These are phyloP conservation scores for Macrolepiota dolichaula DNA, from an alignment of 768 basidiomycete species.

Conservation along the genomic window DNA sequence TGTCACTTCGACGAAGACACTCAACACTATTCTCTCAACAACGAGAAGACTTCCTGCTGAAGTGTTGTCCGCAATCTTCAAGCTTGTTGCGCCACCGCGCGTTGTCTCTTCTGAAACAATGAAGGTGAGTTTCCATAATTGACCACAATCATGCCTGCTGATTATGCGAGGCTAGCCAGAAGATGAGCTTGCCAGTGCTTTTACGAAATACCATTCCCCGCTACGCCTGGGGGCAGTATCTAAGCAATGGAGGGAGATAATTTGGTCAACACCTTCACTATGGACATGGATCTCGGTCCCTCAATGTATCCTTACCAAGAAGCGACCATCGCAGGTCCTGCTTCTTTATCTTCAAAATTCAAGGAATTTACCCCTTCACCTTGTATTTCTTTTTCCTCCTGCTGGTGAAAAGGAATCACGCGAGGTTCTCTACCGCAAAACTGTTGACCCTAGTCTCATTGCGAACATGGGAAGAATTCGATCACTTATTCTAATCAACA, in stretches of 20 bases:
- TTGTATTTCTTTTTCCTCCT: background rate
- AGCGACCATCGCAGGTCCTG: background rate
- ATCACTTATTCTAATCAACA: background rate
- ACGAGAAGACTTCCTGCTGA: background rate
- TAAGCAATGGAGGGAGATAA: background rate
- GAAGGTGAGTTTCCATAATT: too few relatives aligned
- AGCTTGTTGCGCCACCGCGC: background rate
- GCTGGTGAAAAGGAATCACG: too few relatives aligned
- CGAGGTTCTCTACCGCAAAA: background rate
- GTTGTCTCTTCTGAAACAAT: background rate
- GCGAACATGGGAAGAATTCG: background rate
- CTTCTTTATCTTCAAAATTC: background rate
- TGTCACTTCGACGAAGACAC: background rate
- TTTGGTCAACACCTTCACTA: background rate
- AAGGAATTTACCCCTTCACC: background rate
- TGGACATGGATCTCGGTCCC: background rate
- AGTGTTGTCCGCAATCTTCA: background rate
- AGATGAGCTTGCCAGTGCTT: background rate
- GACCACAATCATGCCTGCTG: too few relatives aligned
- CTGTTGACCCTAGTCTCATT: background rate
- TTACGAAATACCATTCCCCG: background rate
- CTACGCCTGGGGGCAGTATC: background rate
- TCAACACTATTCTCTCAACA: background rate
- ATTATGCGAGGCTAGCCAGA: too few relatives aligned
- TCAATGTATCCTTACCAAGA: background rate